Conservation (phyloP, 768 basidiomycete species). For the Lanmaoa rubissima region DNA sequence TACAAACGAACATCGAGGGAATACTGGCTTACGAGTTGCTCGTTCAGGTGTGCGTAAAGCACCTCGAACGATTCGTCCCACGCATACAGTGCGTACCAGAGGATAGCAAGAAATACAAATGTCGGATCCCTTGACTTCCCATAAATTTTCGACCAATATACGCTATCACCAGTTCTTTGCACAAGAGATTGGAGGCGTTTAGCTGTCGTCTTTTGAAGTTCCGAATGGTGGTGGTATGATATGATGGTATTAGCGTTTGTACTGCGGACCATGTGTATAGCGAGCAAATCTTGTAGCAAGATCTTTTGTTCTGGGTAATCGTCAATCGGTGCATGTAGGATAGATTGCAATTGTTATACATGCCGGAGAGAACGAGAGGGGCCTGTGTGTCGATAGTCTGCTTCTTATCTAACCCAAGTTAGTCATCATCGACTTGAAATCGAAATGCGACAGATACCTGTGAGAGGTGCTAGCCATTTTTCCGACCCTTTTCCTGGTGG, state of each 20-base stretch:
- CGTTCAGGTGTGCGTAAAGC: slow-evolving; percentile 50
- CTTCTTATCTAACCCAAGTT: slow-evolving; percentile 12
- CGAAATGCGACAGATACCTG: slow-evolving; percentile 14
- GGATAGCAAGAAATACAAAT: slow-evolving; percentile 36
- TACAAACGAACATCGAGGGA: not conserved
- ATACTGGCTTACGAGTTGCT: slow-evolving; percentile 35
- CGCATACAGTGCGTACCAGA: slow-evolving; percentile 61
- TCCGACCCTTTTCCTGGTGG: slow-evolving; percentile 3
- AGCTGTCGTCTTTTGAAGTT: slow-evolving; percentile 27
- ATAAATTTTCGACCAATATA: slow-evolving; percentile 38
- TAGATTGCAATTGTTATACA: not conserved
- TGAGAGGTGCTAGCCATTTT: slow-evolving; percentile 5
- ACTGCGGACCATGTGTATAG: slow-evolving; percentile 39
- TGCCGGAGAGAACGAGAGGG: slow-evolving; percentile 28
- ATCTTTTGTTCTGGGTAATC: slow-evolving; percentile 16
- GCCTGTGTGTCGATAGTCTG: slow-evolving; percentile 36
- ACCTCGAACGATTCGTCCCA: slow-evolving; percentile 60
- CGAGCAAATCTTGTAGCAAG: slow-evolving; percentile 36
- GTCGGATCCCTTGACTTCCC: slow-evolving; percentile 32
- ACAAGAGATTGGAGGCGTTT: slow-evolving; percentile 30
- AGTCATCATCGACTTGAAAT: not conserved
- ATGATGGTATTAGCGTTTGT: slow-evolving; percentile 30
- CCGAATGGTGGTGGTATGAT: slow-evolving; percentile 35
- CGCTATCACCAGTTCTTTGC: slow-evolving; percentile 34
- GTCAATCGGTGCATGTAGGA: not conserved